These are phyloP conservation scores for Akanthomyces lecanii DNA, from an alignment of 2,329 filamentous ascomycete genomes.

Conservation along the genomic window DNA sequence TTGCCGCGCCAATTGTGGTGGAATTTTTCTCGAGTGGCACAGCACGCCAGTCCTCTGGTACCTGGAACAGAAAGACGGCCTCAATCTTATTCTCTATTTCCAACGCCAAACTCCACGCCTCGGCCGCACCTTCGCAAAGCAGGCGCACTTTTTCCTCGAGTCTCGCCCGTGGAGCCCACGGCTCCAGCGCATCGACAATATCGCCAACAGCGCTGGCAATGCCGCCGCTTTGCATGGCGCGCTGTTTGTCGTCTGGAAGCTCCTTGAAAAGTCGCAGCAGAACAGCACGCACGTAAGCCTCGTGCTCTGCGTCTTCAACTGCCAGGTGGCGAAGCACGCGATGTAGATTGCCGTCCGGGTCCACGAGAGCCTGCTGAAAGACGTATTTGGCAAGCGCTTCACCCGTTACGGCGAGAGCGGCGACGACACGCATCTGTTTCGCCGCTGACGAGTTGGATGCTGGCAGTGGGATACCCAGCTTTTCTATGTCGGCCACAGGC, in stretches of 20 bases:
- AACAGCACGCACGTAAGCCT: neutral
- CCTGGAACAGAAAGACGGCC: neutral
- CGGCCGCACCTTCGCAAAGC: neutral
- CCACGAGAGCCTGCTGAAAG: neutral
- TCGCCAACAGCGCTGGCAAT: neutral
- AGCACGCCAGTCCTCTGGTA: neutral
- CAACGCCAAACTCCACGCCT: neutral
- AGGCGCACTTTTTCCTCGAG: neutral
- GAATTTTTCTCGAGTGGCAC: neutral
- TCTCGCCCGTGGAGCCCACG: neutral
- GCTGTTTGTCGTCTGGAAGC: neutral
- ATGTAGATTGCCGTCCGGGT: neutral
- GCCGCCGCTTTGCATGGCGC: neutral
- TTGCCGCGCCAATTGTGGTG: no score
- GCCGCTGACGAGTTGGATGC: neutral
- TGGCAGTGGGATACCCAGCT: neutral
- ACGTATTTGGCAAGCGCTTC: neutral
- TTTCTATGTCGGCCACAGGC: neutral
- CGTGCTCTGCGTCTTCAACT: neutral
- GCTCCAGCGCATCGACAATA: neutral
- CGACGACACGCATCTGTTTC: slow-evolving; percentile 3
- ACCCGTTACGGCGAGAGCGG: neutral
- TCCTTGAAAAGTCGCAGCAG: neutral
- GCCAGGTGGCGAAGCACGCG: neutral
- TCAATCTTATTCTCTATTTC: neutral